Base-by-base conservation (phyloP, 108 stramenopile species). In the Skeletonema marinoi region DNA sequence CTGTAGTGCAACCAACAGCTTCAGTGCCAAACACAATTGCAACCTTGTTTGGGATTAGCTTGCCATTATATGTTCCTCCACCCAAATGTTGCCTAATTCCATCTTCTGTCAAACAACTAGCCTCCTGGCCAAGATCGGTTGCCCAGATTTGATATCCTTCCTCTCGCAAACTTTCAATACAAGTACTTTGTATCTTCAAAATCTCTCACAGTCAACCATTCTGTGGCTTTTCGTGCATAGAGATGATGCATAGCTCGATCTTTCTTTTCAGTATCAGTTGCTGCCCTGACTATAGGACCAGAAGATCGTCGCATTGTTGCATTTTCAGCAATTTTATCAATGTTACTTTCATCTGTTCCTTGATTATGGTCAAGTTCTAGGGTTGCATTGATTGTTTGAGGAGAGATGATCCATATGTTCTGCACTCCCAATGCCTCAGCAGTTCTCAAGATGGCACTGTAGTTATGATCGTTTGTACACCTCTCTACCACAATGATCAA, bases 1-100 rank as follows among this genome's bases (percentile, higher is more conserved):
- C 88, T n/a, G 83, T 77, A 30, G 89, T 81, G 59, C 91, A 89
- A n/a, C 97, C 97, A 32, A 90, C 91, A 13, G 92, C 88, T 83
- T 97, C 97, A 3, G 93, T 96, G 42, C 97, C 97, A 78, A 97
- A 89, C 4, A 95, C 93, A 71, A 97, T 86, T 35, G 97, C 97
- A 21, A 97, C 65, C 67, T 90, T 91, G n/a, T 85, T 73, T 8
- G 97, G 97, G n/a, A 96, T 71, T 19, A 80, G 16, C 42, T 84
- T 78, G 36, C 63, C 63, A 66, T 36, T 16, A 66, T 61, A 69
- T n/a, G 60, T 65, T 12, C 48, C 76, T 73, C 65, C 66, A 16
- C 61, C 60, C 13, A 72, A 50, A 58, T 72, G 30, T 61, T 77
- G 41, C 29, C 38, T 10, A 12, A 90, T 44, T 9, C 46, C 87